These are phyloP conservation scores for Xylaria flabelliformis DNA, from an alignment of 495 filamentous ascomycete species.

Conservation along the genomic window DNA sequence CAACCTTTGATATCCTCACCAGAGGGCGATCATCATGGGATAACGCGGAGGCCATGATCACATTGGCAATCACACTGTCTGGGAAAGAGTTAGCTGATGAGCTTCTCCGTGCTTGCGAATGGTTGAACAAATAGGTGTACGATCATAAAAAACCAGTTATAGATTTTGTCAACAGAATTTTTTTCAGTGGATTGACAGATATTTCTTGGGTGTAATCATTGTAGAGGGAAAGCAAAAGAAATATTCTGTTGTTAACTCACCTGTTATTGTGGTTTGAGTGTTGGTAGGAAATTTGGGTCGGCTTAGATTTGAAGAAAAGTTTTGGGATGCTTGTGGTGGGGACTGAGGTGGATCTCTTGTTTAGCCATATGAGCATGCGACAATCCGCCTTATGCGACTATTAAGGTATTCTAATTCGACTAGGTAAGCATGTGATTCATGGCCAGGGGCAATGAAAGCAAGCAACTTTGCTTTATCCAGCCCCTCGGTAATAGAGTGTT, in stretches of 20 bases:
- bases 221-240: slow-evolving; percentile 36
- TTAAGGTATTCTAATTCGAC: neutral
- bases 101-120: slow-evolving; percentile 5
- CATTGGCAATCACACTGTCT: slow-evolving; percentile 25
- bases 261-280: slow-evolving; percentile 28
- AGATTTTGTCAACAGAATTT: slow-evolving; percentile 44
- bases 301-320: slow-evolving; percentile 30
- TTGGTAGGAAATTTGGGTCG: neutral
- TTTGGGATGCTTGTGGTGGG: slow-evolving; percentile 23
- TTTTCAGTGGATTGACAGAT: slow-evolving; percentile 93
- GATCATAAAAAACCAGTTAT: slow-evolving; percentile 49
- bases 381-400: neutral
- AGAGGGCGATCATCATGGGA: slow-evolving; percentile 33
- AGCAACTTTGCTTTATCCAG: no score
- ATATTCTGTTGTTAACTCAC: slow-evolving; percentile 28
- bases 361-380: neutral
- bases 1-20: slow-evolving; percentile 82
- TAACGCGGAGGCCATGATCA: slow-evolving; percentile 36
- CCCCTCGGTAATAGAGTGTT: no score
- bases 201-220: slow-evolving; percentile 72
- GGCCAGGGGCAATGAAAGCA: neutral
- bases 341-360: neutral
- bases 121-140: slow-evolving; percentile 32
- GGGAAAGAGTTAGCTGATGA: slow-evolving; percentile 31
- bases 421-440: neutral